These are phyloP conservation scores for Moringa oleifera DNA, from an alignment of 345 rosid genomes.

Conservation along the genomic window DNA sequence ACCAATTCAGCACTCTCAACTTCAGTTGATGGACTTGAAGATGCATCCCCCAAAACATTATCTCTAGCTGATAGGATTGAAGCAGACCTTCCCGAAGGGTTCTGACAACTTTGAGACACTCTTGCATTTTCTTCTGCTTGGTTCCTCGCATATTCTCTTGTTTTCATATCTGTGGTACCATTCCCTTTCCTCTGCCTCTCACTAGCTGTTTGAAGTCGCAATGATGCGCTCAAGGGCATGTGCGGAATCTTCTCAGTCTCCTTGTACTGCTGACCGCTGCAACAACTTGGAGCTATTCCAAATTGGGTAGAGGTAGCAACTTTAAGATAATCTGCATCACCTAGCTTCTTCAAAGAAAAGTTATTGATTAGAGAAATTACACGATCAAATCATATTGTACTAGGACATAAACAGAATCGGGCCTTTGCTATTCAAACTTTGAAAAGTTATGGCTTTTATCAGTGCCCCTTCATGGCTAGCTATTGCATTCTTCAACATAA, in stretches of 20 bases:
- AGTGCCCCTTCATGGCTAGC: constrained; percentile 16
- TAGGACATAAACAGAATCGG: constrained; percentile 27
- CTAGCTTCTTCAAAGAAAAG: constrained; percentile 25
- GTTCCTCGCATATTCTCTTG: constrained; percentile 12
- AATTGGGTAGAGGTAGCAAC: constrained; percentile 27
- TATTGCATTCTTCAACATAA: constrained; percentile 10
- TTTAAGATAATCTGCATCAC: constrained; percentile 29
- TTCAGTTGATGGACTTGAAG: constrained; percentile 19
- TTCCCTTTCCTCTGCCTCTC: constrained; percentile 24
- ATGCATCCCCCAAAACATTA: constrained; percentile 18
- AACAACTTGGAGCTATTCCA: constrained; percentile 12
- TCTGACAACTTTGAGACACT: constrained; percentile 13
- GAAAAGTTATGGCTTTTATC: constrained; percentile 16
- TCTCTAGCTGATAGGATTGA: constrained; percentile 17
- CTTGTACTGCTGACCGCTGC: constrained; percentile 15
- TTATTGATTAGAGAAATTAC: constrained; percentile 30
- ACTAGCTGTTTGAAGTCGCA: constrained; percentile 29
- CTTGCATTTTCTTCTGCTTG: constrained; percentile 20
- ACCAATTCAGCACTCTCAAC: constrained; percentile 21
- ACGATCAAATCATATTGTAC: constrained; percentile 25
- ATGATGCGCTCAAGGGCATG: constrained; percentile 30
- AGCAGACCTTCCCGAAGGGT: constrained; percentile 20
- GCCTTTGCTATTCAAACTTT: constrained; percentile 19
- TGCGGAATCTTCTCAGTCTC: constrained; percentile 13
- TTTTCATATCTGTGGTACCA: constrained; percentile 14